Conservation (phyloP, 768 basidiomycete species). For the Macrolepiota dolichaula region DNA sequence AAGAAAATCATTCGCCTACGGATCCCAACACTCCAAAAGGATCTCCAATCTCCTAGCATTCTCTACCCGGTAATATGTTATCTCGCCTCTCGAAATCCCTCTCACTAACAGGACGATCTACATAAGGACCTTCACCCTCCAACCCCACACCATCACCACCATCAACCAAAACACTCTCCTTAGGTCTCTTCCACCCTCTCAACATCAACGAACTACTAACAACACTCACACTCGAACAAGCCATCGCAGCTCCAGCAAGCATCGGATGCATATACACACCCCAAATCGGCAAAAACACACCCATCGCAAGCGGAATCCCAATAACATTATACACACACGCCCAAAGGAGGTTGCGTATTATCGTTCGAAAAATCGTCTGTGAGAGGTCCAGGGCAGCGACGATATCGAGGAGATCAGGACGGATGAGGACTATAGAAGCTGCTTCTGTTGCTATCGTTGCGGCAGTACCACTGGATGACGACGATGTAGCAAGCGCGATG, state of each 20-base stretch:
- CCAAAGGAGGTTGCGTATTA: slow-evolving; percentile 92
- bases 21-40: no score
- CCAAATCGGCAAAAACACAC: slow-evolving; percentile 79
- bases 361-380: slow-evolving; percentile 81
- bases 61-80: no score
- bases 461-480: slow-evolving; percentile 81
- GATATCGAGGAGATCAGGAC: slow-evolving; percentile 93
- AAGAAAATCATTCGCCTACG: no score
- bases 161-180: slow-evolving; percentile 69
- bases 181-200: slow-evolving; percentile 77
- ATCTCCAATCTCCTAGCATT: no score
- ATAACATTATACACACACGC: slow-evolving; percentile 92
- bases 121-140: slow-evolving; percentile 42
- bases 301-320: slow-evolving; percentile 99
- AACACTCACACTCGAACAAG: slow-evolving; percentile 94
- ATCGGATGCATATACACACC: slow-evolving; percentile 95
- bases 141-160: slow-evolving; percentile 28
- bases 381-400: slow-evolving; percentile 95
- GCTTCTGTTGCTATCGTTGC: slow-evolving; percentile 86
- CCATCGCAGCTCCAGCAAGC: slow-evolving; percentile 98
- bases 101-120: slow-evolving; percentile 44
- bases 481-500: slow-evolving; percentile 60
- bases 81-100: slow-evolving; percentile 21
- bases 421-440: slow-evolving; percentile 98
- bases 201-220: slow-evolving; percentile 87